Conservation (phyloP, 768 basidiomycete species). For the Boletus pseudo-olivaceus region DNA sequence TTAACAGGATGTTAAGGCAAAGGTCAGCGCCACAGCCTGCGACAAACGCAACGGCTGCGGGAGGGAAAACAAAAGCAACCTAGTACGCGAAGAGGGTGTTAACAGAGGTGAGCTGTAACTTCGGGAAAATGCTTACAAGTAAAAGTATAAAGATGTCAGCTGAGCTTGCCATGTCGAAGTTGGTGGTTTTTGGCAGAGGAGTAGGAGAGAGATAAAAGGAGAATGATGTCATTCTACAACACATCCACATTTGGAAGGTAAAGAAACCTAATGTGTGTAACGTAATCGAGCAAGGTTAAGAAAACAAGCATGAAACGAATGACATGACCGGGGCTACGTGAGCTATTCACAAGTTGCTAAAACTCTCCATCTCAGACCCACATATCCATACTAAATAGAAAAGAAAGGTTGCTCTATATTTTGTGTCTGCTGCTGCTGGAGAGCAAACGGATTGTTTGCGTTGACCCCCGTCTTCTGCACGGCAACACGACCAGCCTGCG, state of each 20-base stretch:
- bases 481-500: conserved; percentile 48
- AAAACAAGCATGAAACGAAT: conserved; percentile 17
- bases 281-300: background rate
- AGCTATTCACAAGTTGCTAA: conserved; percentile 11
- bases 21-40: conserved; percentile 82
- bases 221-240: conserved; percentile 23
- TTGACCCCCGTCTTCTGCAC: conserved; percentile 45
- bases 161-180: conserved; percentile 16
- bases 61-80: conserved; percentile 77
- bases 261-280: background rate
- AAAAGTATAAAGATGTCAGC: conserved; percentile 6
- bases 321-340: background rate
- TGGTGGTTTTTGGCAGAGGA: background rate
- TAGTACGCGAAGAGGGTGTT: conserved; percentile 22
- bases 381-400: conserved; percentile 48
- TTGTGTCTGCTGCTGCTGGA: conserved; percentile 51
- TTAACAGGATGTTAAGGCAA: conserved; percentile 75
- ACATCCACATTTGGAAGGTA: conserved; percentile 19
- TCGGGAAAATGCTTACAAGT: background rate
- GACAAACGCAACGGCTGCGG: conserved; percentile 69
- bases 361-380: background rate
- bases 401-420: conserved; percentile 75
- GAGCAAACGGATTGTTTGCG: conserved; percentile 63
- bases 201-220: background rate
- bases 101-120: too few species aligned